Base-by-base conservation (phyloP, 2,329 filamentous ascomycete genomes). In the Fusarium dlaminii region DNA sequence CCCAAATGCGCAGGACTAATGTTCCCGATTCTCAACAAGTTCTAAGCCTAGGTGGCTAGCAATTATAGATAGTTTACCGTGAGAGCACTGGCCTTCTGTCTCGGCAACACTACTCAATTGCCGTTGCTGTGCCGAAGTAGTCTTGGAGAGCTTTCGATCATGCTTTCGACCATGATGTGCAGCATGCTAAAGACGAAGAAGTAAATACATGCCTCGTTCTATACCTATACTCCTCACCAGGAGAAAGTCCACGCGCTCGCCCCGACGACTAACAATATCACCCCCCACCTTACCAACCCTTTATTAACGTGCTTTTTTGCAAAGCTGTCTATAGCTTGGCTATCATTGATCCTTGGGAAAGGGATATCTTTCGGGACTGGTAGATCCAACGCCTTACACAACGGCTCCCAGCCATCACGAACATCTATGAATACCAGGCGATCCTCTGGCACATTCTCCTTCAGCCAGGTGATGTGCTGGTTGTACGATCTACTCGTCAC, bases 181-280 rank as follows among this genome's bases (percentile, higher is more conserved):
- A 40, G 13, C 5, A n/a, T 14, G 22, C 22, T 11, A 4, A 42
- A 10, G 22, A 6, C 6, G 8, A 24, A 20, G 43, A 14, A 20
- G 18, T 27, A 10, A 45, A 14, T 46, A 1, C 4, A 29, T 15
- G 15, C 12, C 4, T 14, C 12, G 5, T 9, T 20, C 6, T n/a
- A 17, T 48, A 17, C 10, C 6, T n/a, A 30, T 3, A 30, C 14
- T 6, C n/a, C n/a, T 30, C 27, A 30, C 20, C 20, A 30, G 7
- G n/a, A n/a, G 0, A 30, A 17, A 24, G 17, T 15, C 30, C 48
- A 36, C 30, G 17, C n/a, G 6, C 48, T 15, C 13, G 3, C 6
- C 9, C 30, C n/a, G 1, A 27, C 5, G 4, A 52, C 30, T 0
- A 14, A 8, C 8, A 52, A 15, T 15, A 36, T 36, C 8, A 27